Evolutionary conservation across 306 rosid genomes (phyloP), one percentile per base, ranked within the genome.

Genomic region (Lupinus albus): DNA sequence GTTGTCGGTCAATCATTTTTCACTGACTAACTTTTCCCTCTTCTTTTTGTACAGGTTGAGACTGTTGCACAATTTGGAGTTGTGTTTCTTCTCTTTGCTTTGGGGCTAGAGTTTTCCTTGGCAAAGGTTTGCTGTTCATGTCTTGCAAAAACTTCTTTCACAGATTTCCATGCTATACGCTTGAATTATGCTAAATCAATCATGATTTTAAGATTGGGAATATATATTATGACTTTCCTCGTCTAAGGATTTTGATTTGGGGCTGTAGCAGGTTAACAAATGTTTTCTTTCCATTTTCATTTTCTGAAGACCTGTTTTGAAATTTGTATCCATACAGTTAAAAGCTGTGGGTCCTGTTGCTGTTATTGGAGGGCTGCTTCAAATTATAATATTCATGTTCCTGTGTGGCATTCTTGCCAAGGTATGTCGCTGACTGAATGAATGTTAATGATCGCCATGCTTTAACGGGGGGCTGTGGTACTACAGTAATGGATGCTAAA

Each of bases 51-150:
- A 36, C 89, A 94, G 99, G 99, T 94, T 82, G 99, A 94, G 80
- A 94, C 99, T 39, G 91, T 94, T 75, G 99, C 99, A 53, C 99
- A 94, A 67, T 94, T 94, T 79, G 99, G 99, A 68, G 99, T 94
- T 20, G 93, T 94, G 44, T 94, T 94, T 82, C 99, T 94, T 70
- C 95, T 94, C 71, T 94, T 94, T 85, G 99, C 99, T 72, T 79
- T 94, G 67, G 99, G 99, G 62, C 87, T 94, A 72, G 97, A 94
- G 82, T 94, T 94, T 82, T 94, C 97, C 63, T 70, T 94, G 83
- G 89, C 97, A 25, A 94, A 94, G 99, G 99, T 90, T 76, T 71
- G 69, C 57, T 49, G 38, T 68, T 25, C 58, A 14, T 68, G 68
- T 50, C 64, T 79, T 77, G 53, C 62, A 63, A 63, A 15, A 42